phyloP scores from a whole-genome alignment of 306 rosid species.

The Malus sylvestris region DNA sequence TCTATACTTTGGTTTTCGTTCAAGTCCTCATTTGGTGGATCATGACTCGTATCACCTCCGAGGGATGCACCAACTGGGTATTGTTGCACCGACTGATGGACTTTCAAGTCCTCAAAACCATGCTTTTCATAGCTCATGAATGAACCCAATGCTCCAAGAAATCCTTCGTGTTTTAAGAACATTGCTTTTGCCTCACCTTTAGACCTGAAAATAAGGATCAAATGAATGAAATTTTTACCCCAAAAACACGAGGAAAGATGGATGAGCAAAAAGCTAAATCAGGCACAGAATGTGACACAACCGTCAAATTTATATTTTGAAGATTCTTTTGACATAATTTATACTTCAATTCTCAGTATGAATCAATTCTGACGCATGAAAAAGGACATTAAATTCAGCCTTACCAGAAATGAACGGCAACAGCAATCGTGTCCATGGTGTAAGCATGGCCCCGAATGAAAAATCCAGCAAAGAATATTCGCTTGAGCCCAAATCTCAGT shows the following conservation, averaged over 20 bases:
- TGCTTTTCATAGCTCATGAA: conserved; percentile 69
- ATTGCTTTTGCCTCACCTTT: conserved; percentile 92
- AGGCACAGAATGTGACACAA: not conserved
- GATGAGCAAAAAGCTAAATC: not conserved
- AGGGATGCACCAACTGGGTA: conserved; percentile 29
- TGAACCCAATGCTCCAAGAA: conserved; percentile 91
- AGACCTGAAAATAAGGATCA: conserved; percentile 51
- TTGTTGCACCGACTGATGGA: conserved; percentile 34
- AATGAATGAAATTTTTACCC: not conserved
- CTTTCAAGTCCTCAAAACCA: conserved; percentile 46
- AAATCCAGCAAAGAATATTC: conserved; percentile 92
- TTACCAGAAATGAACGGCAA: conserved; percentile 93
- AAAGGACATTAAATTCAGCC: not conserved
- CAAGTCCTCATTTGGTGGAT: conserved; percentile 35
- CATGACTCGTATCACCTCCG: conserved; percentile 31
- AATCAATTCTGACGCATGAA: not conserved
- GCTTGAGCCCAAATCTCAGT: conserved; percentile 84
- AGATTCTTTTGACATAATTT: not conserved
- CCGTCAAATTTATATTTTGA: not conserved
- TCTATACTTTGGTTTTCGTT: conserved; percentile 67
- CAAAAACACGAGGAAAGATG: not conserved
- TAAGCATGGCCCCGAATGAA: conserved; percentile 77
- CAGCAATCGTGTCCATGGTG: conserved; percentile 93
- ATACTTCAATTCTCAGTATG: not conserved
- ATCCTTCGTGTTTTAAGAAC: conserved; percentile 94